A percentile compares a stretch with the other conserved stretches of the same genome.
These are phyloP conservation scores for Blepharisma stoltei DNA, from an alignment of 73 alveolate genomes.

Conservation along the genomic window DNA sequence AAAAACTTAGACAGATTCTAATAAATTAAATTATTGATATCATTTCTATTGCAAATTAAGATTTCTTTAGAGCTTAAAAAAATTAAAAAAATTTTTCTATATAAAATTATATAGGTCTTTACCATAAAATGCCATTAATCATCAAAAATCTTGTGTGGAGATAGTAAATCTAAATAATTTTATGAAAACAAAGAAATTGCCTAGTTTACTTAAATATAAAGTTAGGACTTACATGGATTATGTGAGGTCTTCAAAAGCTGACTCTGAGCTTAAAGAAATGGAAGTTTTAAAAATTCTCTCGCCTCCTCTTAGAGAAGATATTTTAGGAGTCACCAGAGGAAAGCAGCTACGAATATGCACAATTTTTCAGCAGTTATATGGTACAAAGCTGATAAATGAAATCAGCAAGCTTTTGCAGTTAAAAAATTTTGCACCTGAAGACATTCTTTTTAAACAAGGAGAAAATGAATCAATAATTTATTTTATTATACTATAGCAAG, in stretches of 20 bases:
- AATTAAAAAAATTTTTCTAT: too few relatives aligned
- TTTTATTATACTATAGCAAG: too few relatives aligned
- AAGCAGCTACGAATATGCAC: background rate
- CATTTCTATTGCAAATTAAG: too few relatives aligned
- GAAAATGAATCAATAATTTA: background rate
- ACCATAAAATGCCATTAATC: too few relatives aligned
- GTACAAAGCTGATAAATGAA: background rate
- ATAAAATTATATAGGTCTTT: too few relatives aligned
- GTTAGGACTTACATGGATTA: background rate
- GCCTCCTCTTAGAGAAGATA: constrained; percentile 14
- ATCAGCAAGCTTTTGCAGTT: background rate
- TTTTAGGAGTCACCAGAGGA: background rate
- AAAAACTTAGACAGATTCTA: too few relatives aligned
- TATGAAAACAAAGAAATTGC: background rate
- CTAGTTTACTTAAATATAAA: background rate
- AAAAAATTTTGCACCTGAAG: constrained; percentile 13
- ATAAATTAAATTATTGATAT: too few relatives aligned
- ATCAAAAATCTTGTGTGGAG: too few relatives aligned
- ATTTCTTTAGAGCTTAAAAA: too few relatives aligned
- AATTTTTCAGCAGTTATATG: background rate
- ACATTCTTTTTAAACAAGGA: constrained; percentile 4
- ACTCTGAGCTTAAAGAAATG: background rate
- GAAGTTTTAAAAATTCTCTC: constrained; percentile 11
- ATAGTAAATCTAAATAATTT: background rate
- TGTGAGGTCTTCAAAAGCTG: background rate